phyloP scores from a whole-genome alignment of 768 basidiomycete genomes.

The Imleria badia region DNA sequence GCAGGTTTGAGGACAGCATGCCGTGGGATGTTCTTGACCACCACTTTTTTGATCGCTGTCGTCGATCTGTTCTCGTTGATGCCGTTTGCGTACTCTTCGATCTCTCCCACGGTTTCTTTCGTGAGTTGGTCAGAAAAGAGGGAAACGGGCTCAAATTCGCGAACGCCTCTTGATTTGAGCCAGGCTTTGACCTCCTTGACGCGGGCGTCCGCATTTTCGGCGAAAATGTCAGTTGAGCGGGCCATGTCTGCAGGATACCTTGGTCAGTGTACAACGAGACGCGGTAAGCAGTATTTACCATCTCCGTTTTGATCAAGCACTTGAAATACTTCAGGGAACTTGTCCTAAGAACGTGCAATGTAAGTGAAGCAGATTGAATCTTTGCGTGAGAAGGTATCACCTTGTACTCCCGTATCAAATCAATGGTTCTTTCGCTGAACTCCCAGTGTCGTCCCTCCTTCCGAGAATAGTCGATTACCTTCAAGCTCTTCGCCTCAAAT shows the following conservation, averaged over 20 bases:
- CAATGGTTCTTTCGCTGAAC: conserved; percentile 83
- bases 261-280: neutral
- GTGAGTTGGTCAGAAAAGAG: conserved; percentile 89
- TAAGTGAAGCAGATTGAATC: neutral
- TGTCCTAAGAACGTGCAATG: conserved; percentile 40
- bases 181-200: conserved; percentile 80
- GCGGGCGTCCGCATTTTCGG: conserved; percentile 60
- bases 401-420: conserved; percentile 83
- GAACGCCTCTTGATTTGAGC: conserved; percentile 84
- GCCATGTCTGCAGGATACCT: conserved; percentile 62
- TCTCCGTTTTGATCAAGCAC: conserved; percentile 71
- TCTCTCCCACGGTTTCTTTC: conserved; percentile 80
- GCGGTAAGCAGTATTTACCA: conserved; percentile 39
- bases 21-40: conserved; percentile 92
- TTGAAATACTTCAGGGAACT: conserved; percentile 82
- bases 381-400: conserved; percentile 30
- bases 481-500: conserved; percentile 90
- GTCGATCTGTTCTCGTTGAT: conserved; percentile 60
- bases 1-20: conserved; percentile 92
- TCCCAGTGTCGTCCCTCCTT: conserved; percentile 90
- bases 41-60: conserved; percentile 78
- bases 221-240: conserved; percentile 57
- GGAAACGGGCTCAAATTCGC: conserved; percentile 90
- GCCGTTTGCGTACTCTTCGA: conserved; percentile 74
- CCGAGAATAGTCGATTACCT: conserved; percentile 89